Evolutionary conservation across 2,329 filamentous ascomycete genomes (phyloP), one percentile per base, ranked within the genome.

Genomic region (Alternaria arborescens): DNA sequence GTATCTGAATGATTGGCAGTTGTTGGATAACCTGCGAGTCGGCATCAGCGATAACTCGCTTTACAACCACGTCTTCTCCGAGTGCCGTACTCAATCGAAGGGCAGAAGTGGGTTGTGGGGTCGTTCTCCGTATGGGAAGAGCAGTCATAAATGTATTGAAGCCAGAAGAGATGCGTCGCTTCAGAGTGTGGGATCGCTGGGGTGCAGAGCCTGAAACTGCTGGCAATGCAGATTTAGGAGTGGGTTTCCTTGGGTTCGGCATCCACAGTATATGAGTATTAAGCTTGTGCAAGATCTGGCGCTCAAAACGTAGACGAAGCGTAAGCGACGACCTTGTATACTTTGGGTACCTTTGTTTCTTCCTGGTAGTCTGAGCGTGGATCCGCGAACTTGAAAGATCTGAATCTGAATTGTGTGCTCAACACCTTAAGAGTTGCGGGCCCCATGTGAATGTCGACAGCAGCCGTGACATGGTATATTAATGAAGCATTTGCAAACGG

Each of bases 111-210:
- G 32, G 6, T 42, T 46, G 60, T 16, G 59, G 50, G 4, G 48
- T 51, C 18, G 43, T 24, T 50, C 53, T 47, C 36, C 55, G 63
- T 16, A 57, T 46, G 40, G 63, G 44, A 20, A 58, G 11, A 16
- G 36, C 53, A 40, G 62, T 47, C 34, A 66, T 18, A 5, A 65
- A 47, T 14, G 53, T 61, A 40, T 52, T 43, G 1, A 72, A 38
- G 5, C 61, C 41, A 2, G 65, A 66, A 2, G 70, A 72, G 11
- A 71, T 40, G 18, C 61, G 66, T 30, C 67, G 66, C 8, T 68
- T 34, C 3, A 73, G 24, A 4, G 52, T 59, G 24, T 57, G 61
- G 14, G 68, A 56, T 32, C 61, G 64, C 8, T 65, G 61, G 18
- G 56, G 53, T 2, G 8, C 22, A 4, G 41, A 38, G 46, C 18